These are phyloP conservation scores for Mortierella sp. DNA, from an alignment of 371 early-diverging fungal species.

Conservation along the genomic window DNA sequence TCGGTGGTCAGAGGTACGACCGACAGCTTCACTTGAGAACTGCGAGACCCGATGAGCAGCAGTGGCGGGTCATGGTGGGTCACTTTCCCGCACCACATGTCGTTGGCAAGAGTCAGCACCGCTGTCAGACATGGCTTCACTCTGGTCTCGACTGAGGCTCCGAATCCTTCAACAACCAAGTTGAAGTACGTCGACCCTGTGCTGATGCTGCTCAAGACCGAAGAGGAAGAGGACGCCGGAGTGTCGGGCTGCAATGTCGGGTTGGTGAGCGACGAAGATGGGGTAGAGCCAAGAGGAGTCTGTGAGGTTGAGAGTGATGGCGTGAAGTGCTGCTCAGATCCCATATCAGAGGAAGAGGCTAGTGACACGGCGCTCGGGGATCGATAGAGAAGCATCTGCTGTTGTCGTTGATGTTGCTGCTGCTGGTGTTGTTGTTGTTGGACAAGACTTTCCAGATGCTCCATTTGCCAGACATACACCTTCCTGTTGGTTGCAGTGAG, in stretches of 20 bases:
- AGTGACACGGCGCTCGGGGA: conserved; percentile 6
- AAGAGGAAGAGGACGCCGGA: conserved; percentile 4
- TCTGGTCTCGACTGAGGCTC: conserved; percentile 24
- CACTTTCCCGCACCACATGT: conserved; percentile 52
- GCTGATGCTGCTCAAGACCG: background rate
- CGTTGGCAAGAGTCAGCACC: conserved; percentile 30
- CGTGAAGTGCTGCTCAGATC: background rate
- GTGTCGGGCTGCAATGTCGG: conserved; percentile 2
- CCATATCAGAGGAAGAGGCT: background rate
- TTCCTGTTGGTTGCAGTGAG: conserved; percentile 46
- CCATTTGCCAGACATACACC: conserved; percentile 50
- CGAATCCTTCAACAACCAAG: background rate
- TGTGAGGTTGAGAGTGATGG: background rate
- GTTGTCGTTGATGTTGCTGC: background rate
- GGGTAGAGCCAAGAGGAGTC: conserved; percentile 4
- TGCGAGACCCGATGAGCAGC: conserved; percentile 45
- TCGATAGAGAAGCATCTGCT: background rate
- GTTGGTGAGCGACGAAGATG: conserved; percentile 10
- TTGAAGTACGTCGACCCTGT: conserved; percentile 21
- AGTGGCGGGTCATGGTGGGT: conserved; percentile 43
- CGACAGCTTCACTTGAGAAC: conserved; percentile 48
- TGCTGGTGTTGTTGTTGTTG: conserved; percentile 16
- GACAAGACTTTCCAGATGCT: conserved; percentile 31
- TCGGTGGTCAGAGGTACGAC: conserved; percentile 45
- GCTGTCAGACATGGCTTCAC: conserved; percentile 44